Conservation (phyloP, 345 rosid genomes). For the Alliaria petiolata region DNA sequence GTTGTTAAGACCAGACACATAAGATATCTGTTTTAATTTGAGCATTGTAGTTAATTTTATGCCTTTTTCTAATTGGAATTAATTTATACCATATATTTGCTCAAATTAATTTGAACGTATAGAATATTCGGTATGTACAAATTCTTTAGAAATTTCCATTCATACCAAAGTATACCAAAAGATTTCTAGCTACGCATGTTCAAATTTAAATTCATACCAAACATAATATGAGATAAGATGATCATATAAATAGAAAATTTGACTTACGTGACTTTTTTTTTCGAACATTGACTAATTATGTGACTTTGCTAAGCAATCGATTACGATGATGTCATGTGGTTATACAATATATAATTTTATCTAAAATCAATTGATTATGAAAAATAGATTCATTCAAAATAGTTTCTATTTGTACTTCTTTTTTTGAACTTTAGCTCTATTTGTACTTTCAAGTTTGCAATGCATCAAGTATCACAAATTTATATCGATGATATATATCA, state of each 20-base stretch:
- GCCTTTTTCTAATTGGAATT: not conserved
- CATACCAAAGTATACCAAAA: not conserved
- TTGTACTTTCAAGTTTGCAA: not conserved
- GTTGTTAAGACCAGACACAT: conserved; percentile 13
- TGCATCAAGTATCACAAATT: not conserved
- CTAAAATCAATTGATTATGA: not conserved
- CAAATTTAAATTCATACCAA: not conserved
- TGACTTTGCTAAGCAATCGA: not conserved
- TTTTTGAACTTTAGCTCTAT: no score
- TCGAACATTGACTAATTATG: no score
- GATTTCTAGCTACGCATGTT: not conserved
- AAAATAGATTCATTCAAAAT: not conserved
- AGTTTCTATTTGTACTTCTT: not conserved
- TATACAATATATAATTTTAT: no score
- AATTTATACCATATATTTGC: not conserved
- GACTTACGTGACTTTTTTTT: not conserved
- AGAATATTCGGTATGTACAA: not conserved
- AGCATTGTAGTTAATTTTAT: not conserved
- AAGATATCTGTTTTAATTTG: conserved; percentile 6
- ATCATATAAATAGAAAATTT: not conserved
- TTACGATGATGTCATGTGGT: not conserved
- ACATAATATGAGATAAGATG: not conserved
- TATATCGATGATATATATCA: not conserved
- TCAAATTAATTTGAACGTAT: not conserved
- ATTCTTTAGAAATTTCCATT: not conserved